These are phyloP conservation scores for Penicillium odoratum DNA, from an alignment of 495 filamentous ascomycete genomes.

Conservation along the genomic window DNA sequence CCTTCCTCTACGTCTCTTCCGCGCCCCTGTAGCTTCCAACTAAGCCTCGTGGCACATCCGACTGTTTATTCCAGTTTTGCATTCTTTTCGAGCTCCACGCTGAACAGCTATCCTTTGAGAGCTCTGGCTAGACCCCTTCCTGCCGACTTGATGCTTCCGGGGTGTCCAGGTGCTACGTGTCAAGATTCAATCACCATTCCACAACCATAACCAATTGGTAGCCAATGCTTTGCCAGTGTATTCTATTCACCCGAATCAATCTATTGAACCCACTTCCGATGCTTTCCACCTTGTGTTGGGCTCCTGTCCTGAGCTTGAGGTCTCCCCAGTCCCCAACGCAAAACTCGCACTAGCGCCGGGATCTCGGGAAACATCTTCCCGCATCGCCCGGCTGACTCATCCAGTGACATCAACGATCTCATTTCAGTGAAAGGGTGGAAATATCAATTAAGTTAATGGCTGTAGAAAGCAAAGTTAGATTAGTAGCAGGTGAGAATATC, in stretches of 20 bases:
- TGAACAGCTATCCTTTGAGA: not conserved
- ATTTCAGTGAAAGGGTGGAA: not conserved
- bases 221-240: conserved; percentile 10
- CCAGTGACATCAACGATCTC: conserved; percentile 22
- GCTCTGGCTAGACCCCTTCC: conserved; percentile 9
- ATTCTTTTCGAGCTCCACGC: not conserved
- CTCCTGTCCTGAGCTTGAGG: conserved; percentile 13
- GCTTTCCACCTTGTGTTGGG: not conserved
- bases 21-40: conserved; percentile 1
- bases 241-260: not conserved
- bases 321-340: conserved; percentile 19
- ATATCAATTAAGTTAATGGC: not conserved
- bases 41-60: too few relatives aligned
- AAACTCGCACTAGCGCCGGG: conserved; percentile 29
- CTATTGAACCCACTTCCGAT: conserved; percentile 4
- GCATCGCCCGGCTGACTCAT: conserved; percentile 30
- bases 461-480: not conserved
- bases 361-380: conserved; percentile 28
- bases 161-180: conserved; percentile 13
- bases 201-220: conserved; percentile 16
- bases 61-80: not conserved
- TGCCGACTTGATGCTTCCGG: conserved; percentile 10
- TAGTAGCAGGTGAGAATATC: not conserved
- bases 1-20: conserved; percentile 3
- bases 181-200: conserved; percentile 13